These are phyloP conservation scores for Aureobasidium sp. DNA, from an alignment of 2,329 filamentous ascomycete genomes.

Conservation along the genomic window DNA sequence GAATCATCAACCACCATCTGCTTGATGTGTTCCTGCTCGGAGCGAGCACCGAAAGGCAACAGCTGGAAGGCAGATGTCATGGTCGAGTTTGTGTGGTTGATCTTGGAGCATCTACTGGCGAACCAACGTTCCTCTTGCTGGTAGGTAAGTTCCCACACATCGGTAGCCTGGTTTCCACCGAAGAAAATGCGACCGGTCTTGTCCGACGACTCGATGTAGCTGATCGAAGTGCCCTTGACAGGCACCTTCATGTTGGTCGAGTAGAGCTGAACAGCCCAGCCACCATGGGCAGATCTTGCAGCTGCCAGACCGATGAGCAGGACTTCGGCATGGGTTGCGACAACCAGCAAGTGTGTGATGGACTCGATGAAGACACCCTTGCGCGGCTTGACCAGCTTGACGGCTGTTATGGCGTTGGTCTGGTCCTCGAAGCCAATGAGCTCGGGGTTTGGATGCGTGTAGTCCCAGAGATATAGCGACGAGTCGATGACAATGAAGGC, in stretches of 20 bases:
- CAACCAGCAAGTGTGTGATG: constrained; percentile 81
- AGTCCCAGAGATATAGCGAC: constrained; percentile 95
- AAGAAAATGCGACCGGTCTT: constrained; percentile 90
- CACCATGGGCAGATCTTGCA: constrained; percentile 55
- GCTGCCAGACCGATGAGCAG: constrained; percentile 75
- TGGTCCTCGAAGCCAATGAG: constrained; percentile 89
- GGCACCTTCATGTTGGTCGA: constrained; percentile 79
- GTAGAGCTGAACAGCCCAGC: constrained; percentile 68
- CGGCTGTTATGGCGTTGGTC: constrained; percentile 77
- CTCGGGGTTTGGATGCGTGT: constrained; percentile 84
- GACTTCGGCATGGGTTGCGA: constrained; percentile 79
- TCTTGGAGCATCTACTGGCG: constrained; percentile 73
- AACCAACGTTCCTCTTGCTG: constrained; percentile 99
- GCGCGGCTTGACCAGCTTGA: constrained; percentile 78
- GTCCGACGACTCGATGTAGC: constrained; percentile 66
- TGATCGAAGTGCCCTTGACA: constrained; percentile 67
- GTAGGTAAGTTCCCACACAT: constrained; percentile 90
- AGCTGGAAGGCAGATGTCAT: constrained; percentile 49
- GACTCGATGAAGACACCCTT: constrained; percentile 76
- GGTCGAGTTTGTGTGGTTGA: constrained; percentile 74
- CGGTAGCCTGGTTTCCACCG: constrained; percentile 67
- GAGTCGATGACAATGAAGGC: constrained; percentile 96
- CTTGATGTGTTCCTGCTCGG: constrained; percentile 51
- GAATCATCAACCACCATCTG: constrained; percentile 86
- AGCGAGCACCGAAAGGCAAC: constrained; percentile 36